Percentiles rank a stretch among this genome's conserved stretches.
phyloP scores from a whole-genome alignment of 2,329 filamentous ascomycete species.

The Annulohypoxylon truncatum region DNA sequence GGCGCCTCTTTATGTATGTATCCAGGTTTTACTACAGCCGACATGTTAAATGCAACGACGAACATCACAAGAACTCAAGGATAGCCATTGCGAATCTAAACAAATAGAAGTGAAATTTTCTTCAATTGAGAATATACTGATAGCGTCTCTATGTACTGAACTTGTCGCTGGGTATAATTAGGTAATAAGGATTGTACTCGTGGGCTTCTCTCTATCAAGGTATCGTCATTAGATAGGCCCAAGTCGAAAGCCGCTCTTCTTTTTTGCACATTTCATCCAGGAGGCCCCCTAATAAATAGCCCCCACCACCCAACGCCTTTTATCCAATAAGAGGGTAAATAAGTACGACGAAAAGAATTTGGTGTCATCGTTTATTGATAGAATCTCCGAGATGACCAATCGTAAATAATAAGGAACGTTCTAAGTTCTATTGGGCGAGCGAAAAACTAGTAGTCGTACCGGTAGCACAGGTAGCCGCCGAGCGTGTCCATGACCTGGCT shows the following conservation, averaged over 20 bases:
- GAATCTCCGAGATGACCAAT: background rate
- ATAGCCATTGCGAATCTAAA: too few species aligned
- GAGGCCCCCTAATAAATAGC: background rate
- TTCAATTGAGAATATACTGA: constrained; percentile 8
- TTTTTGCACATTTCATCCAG: background rate
- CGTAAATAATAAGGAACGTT: background rate
- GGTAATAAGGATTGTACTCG: constrained; percentile 26
- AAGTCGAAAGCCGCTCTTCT: background rate
- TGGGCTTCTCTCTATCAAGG: constrained; percentile 17
- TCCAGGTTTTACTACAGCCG: background rate
- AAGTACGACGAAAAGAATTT: constrained; percentile 12
- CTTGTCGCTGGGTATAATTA: constrained; percentile 27
- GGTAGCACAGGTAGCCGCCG: constrained; percentile 49
- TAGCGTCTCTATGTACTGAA: constrained; percentile 18
- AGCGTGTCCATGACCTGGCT: constrained; percentile 46
- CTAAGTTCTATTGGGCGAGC: background rate
- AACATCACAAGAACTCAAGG: constrained; percentile 7
- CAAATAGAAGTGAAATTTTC: constrained; percentile 3
- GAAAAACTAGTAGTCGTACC: constrained; percentile 47
- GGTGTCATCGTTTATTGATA: background rate
- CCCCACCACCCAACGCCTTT: constrained; percentile 21
- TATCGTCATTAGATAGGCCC: constrained; percentile 8
- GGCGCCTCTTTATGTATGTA: background rate
- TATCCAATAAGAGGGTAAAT: constrained; percentile 6
- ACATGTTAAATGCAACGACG: constrained; percentile 10